phyloP scores from a whole-genome alignment of 208 protist genomes.

The Leishmania lainsoni region DNA sequence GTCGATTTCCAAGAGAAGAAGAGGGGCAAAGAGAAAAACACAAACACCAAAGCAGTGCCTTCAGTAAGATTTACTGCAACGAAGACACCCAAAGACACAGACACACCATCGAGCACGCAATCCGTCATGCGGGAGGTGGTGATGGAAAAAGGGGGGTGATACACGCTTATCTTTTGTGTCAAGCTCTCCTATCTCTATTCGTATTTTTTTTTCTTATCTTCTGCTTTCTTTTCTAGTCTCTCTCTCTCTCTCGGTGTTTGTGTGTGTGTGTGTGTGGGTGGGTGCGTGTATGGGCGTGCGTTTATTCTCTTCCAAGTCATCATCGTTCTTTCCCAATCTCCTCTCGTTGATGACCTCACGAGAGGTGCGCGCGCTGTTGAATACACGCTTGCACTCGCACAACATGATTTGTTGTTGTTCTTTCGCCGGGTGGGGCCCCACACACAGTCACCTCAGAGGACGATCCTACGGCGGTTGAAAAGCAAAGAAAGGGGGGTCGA shows the following conservation, averaged over 20 bases:
- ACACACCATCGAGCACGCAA: neutral
- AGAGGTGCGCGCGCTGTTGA: neutral
- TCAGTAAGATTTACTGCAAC: neutral
- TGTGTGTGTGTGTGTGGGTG: neutral
- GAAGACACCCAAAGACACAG: neutral
- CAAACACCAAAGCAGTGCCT: neutral
- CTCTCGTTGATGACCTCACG: neutral
- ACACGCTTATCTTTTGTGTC: neutral
- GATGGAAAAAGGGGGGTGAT: neutral
- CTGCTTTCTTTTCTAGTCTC: neutral
- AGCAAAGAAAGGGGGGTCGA: neutral
- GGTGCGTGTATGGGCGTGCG: neutral
- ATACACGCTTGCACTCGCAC: neutral
- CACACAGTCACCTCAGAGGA: neutral
- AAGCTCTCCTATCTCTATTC: neutral
- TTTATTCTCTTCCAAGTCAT: neutral
- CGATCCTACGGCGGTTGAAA: neutral
- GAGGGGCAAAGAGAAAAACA: neutral
- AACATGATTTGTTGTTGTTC: neutral
- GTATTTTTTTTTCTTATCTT: slow-evolving; percentile 5
- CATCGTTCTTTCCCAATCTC: neutral
- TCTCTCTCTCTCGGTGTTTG: neutral
- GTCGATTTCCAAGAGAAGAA: neutral
- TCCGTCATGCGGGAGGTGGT: neutral
- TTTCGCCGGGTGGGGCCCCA: neutral